Evolutionary conservation across 2,329 filamentous ascomycete species (phyloP).

Genomic region (Fusarium sp.): DNA sequence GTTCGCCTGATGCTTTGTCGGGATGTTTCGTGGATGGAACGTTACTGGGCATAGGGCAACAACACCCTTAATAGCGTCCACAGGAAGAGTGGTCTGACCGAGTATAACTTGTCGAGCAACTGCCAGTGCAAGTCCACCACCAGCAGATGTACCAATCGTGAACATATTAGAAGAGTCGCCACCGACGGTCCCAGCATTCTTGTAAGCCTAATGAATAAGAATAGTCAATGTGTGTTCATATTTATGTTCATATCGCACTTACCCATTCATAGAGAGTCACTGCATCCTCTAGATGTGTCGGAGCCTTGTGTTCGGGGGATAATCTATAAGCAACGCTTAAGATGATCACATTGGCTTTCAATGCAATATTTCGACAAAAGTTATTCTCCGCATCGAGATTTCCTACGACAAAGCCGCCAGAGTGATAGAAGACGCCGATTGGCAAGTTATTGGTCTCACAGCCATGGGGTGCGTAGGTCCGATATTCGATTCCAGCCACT

Average conservation of each 20-base stretch:
- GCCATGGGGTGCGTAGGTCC: not conserved
- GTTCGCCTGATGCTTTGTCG: not conserved
- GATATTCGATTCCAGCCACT: not conserved
- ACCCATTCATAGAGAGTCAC: not conserved
- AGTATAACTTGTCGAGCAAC: not conserved
- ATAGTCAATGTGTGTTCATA: not conserved
- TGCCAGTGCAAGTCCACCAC: not conserved
- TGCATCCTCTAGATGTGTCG: not conserved
- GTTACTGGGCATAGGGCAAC: not conserved
- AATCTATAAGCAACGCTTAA: not conserved
- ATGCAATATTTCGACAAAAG: not conserved
- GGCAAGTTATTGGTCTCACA: not conserved
- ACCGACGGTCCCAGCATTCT: not conserved
- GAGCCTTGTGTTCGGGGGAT: not conserved
- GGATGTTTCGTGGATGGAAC: not conserved
- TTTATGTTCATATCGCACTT: rapidly evolving
- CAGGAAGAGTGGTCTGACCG: not conserved
- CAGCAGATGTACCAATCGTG: not conserved
- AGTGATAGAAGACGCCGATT: not conserved
- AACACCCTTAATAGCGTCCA: not conserved
- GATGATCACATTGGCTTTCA: not conserved
- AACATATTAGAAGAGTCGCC: not conserved
- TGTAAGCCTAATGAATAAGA: not conserved
- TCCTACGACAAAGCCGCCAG: not conserved
- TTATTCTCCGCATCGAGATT: not conserved